These are phyloP conservation scores for Candida tetrigidarum DNA, from an alignment of 1,139 yeast species.

Conservation along the genomic window DNA sequence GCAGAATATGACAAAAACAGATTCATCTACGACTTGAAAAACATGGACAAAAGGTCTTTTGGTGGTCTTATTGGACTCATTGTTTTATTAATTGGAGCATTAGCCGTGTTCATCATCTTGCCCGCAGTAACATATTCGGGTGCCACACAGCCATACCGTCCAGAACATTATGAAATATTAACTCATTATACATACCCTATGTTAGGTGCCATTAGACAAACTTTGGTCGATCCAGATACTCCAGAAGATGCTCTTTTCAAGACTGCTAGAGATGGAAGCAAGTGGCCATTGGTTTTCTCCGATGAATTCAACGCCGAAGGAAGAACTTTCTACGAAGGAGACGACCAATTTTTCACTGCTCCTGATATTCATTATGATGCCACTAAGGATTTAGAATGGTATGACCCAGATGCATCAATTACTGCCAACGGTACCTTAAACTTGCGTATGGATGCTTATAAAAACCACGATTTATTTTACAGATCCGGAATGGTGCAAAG, in stretches of 20 bases:
- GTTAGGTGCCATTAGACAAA: constrained; percentile 62
- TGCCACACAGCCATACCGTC: constrained; percentile 38
- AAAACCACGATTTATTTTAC: constrained; percentile 72
- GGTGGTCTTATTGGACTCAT: constrained; percentile 65
- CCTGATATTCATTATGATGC: constrained; percentile 80
- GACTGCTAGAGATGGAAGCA: constrained; percentile 55
- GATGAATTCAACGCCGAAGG: constrained; percentile 88
- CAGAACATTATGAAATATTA: constrained; percentile 47
- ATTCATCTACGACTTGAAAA: constrained; percentile 60
- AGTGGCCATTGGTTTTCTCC: constrained; percentile 74
- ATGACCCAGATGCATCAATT: constrained; percentile 78
- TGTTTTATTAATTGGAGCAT: constrained; percentile 56
- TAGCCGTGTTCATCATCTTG: constrained; percentile 66
- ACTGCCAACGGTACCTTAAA: constrained; percentile 69
- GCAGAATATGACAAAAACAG: constrained; percentile 76
- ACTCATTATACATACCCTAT: constrained; percentile 63
- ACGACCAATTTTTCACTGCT: constrained; percentile 84
- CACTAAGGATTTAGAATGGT: constrained; percentile 86
- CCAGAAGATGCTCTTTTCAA: constrained; percentile 57
- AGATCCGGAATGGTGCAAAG: constrained; percentile 85
- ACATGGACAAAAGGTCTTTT: constrained; percentile 61
- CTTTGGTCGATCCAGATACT: constrained; percentile 78
- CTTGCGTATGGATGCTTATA: constrained; percentile 73
- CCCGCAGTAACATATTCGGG: constrained; percentile 84
- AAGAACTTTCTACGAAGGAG: constrained; percentile 80